Base-by-base conservation (phyloP, 805 yeast species). In the Lipomyces kockii region DNA sequence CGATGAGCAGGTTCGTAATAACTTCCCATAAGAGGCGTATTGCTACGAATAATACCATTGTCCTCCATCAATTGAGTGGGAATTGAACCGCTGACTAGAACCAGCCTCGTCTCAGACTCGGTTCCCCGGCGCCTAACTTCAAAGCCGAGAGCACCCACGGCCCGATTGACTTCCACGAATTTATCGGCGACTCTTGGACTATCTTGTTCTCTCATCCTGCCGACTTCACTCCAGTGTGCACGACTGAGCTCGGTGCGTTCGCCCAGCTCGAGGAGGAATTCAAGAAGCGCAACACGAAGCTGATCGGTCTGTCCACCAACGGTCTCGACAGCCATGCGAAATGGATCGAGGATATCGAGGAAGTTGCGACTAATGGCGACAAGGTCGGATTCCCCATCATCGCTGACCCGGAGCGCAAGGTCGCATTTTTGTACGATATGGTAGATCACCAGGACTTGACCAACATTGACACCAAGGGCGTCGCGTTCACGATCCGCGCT, bases 171-270 rank as follows among this genome's bases (percentile, higher is more conserved):
- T 92, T 92, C 87, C 97, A 92, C 82, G 88, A 93, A 69, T 92
- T 83, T 83, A 83, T 92, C 74, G 94, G 94, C 60, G 87, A 89
- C 80, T 85, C 88, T 58, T 92, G 98, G 98, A 87, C 89, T 59
- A 88, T 92, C 61, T 83, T 92, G 76, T 92, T 92, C 82, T 90
- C 97, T 32, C 98, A 92, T 80, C 98, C 98, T 70, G 97, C 92
- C 64, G 98, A 92, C 80, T 93, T 91, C 84, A 92, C 98, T 22
- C 98, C 98, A 59, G 97, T 92, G 64, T 92, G 98, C 81, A 93
- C 97, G 76, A 92, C 97, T 65, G 98, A 92, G 83, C 85, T 92
- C 77, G 97, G 97, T 74, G 97, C 97, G 25, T 93, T 92, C 76
- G 92, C 97, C 71, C 85, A 87, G 75, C 86, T 92, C 81, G 90